Base-by-base conservation (phyloP, 2,329 filamentous ascomycete genomes). In the Davidsoniella virescens region DNA sequence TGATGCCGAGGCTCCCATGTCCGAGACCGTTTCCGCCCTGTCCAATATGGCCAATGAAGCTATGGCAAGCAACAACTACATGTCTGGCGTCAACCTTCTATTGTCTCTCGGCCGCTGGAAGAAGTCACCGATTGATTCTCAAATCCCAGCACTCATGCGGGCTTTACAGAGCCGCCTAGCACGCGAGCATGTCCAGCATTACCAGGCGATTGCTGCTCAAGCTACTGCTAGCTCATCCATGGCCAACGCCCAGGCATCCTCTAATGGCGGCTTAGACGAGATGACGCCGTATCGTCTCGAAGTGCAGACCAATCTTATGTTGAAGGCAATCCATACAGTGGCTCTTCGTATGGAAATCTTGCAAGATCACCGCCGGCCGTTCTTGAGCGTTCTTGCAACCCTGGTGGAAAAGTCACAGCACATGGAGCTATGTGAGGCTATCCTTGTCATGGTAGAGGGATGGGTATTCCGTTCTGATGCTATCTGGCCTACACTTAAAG, bases 401-500 rank as follows among this genome's bases (percentile, higher is more conserved):
- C 72, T 99, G 18, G 90, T 98, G 2, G 92, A 99, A 64, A 92
- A 94, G 61, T 96, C 92, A 1, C 76, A 85, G 64, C 92, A 90
- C 60, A 82, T 82, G 52, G 75, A 78, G 17, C 74, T 99, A 6
- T 96, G 92, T 64, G 82, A 86, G 59, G 94, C 94, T 67, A 88
- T 98, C 50, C 69, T 99, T 25, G 79, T 82, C 47, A 90, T 98
- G 76, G 90, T 95, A 3, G 90, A 96, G 62, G 76, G 74, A 29
- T 99, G 93, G 93, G 85, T 98, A 5, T 98, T 99, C 70, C 78
- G 87, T 56, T 92, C 87, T 0, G 88, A 87, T 52, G 92, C 94
- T 55, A 92, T 87, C 2, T 95, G 92, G 74, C 92, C 92, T 0
- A 98, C 92, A 0, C 73, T 98, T 1, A 99, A 99, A 64, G 93